These are phyloP conservation scores for Populus pruinosa DNA, from an alignment of 345 rosid genomes.

Conservation along the genomic window DNA sequence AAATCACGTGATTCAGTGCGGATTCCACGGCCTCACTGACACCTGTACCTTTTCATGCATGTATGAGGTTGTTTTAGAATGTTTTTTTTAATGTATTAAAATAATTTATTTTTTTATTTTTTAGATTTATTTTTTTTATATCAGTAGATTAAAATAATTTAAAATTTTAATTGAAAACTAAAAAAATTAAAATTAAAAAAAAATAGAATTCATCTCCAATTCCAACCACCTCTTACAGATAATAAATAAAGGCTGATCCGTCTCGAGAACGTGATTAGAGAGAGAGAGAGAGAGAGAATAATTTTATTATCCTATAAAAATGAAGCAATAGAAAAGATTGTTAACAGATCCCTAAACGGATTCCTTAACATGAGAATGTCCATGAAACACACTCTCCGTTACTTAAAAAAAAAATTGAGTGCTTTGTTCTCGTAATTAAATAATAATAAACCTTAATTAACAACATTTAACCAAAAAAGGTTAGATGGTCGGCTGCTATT, in stretches of 20 bases:
- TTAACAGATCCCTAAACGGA: conserved; percentile 71
- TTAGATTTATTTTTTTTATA: too few species aligned
- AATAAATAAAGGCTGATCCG: too few species aligned
- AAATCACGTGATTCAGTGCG: conserved; percentile 51
- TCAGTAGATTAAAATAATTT: too few species aligned
- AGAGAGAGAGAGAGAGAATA: not conserved
- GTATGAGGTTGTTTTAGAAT: too few species aligned
- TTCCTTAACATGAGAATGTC: conserved; percentile 48
- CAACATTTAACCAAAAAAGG: too few species aligned
- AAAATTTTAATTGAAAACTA: too few species aligned
- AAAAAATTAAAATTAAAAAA: too few species aligned
- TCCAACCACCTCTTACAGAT: too few species aligned
- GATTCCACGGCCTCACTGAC: conserved; percentile 32
- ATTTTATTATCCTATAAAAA: conserved; percentile 6
- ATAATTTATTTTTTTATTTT: too few species aligned
- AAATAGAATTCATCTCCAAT: too few species aligned
- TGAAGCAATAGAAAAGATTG: not conserved
- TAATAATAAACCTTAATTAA: not conserved
- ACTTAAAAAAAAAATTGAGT: not conserved
- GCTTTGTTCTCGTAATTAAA: not conserved
- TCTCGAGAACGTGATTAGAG: not conserved
- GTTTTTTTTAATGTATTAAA: too few species aligned
- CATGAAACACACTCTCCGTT: conserved; percentile 12
- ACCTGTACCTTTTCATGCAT: conserved; percentile 10
- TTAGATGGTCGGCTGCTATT: too few species aligned